Base-by-base conservation (phyloP, 31 red algal genomes). In the Asparagopsis taxiformis region DNA sequence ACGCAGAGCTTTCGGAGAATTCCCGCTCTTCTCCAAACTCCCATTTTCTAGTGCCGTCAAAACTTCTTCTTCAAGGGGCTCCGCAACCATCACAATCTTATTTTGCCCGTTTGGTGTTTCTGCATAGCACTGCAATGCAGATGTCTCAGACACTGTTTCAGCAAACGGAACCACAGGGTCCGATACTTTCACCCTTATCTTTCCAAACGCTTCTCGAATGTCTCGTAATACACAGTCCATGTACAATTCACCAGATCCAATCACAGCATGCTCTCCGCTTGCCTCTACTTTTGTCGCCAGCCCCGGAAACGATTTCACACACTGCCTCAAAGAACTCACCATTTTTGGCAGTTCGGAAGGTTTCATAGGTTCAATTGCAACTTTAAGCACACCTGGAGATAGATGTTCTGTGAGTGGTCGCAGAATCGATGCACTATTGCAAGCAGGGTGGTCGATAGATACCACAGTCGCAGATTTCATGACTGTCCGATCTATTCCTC, bases 241-340 rank as follows among this genome's bases (percentile, higher is more conserved):
- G 50, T 92, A 93, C 16, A 99, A 53, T 71, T 99, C 96, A 16
- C 96, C 96, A 43, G 96, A 82, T 21, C 96, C 96, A 51, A 92
- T 25, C 17, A 89, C 21, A 34, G 58, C 69, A 60, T 94, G 96
- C 56, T 99, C 96, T 0, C 87, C 87, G 31, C 65, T 88, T 69
- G 91, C 91, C 43, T 94, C 87, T 26, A 94, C 87, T 53, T 75
- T 78, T 3, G 77, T 88, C 7, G 77, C 31, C 13, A 95, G 58
- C 29, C 74, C 82, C 30, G 91, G 87, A 54, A 72, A 92, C 7
- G 64, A 60, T 39, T 83, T 82, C 22, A 79, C 51, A 49, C 80
- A 88, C 50, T 74, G 65, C 54, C 85, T 74, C n/a, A 97, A 20
- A 9, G 69, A 79, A 15, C 68, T 53, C 13, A 97, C 84, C 82